These are phyloP conservation scores for Rhododendron griersonianum DNA, from an alignment of 148 eudicot genomes.

Conservation along the genomic window DNA sequence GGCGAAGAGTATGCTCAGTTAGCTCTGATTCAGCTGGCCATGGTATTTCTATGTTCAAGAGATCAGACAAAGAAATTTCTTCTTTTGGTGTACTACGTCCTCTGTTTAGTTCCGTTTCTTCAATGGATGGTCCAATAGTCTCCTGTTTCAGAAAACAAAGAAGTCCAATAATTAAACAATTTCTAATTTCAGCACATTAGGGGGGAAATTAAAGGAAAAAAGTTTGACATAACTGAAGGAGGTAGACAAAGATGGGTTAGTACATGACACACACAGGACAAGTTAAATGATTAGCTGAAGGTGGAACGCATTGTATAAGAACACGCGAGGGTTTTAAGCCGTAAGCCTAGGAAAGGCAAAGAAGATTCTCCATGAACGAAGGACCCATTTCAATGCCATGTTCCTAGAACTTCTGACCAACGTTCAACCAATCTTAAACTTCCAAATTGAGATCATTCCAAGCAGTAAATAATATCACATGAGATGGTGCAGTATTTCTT, in stretches of 20 bases:
- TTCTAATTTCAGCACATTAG: neutral
- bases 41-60: constrained; percentile 54
- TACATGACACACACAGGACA: neutral
- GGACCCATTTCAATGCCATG: neutral
- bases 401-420: neutral
- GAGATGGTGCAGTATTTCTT: too few species aligned
- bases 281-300: neutral
- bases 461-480: too few species aligned
- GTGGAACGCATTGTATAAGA: neutral
- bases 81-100: constrained; percentile 38
- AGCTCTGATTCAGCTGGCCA: too few species aligned
- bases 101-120: constrained; percentile 33
- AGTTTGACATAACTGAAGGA: neutral
- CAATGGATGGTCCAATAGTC: constrained; percentile 38
- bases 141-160: constrained; percentile 44
- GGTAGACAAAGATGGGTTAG: neutral
- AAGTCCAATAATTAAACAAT: too few species aligned
- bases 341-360: neutral
- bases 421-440: neutral
- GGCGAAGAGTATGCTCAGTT: too few species aligned
- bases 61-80: constrained; percentile 50
- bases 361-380: neutral
- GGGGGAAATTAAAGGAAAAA: neutral
- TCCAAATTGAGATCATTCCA: too few species aligned
- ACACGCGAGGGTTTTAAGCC: neutral